These are phyloP conservation scores for Fusarium tupiense DNA, from an alignment of 2,329 filamentous ascomycete genomes.

Conservation along the genomic window DNA sequence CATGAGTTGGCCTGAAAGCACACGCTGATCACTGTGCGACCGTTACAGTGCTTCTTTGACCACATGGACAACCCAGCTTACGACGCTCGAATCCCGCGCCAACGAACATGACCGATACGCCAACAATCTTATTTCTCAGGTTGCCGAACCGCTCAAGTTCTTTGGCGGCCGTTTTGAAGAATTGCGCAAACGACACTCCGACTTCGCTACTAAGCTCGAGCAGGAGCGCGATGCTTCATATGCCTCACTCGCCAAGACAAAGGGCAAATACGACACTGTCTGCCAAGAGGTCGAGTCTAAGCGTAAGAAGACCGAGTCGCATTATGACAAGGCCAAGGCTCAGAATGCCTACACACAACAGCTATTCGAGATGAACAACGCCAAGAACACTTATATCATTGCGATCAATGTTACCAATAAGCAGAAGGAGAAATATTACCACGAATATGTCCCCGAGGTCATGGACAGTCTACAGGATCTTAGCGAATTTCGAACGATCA, in stretches of 20 bases:
- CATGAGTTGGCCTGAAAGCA: background rate
- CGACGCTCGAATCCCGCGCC: conserved; percentile 86
- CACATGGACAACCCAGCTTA: conserved; percentile 95
- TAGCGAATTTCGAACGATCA: conserved; percentile 85
- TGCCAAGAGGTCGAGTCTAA: conserved; percentile 95
- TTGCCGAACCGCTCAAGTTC: conserved; percentile 87
- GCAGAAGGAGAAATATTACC: conserved; percentile 96
- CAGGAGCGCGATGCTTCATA: conserved; percentile 89
- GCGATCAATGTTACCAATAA: conserved; percentile 97
- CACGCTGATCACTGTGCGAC: conserved; percentile 37
- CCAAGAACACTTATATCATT: conserved; percentile 98
- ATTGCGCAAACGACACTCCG: conserved; percentile 87
- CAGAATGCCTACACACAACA: conserved; percentile 93
- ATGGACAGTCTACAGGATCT: conserved; percentile 94
- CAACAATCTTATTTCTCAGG: conserved; percentile 78
- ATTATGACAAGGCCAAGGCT: conserved; percentile 94
- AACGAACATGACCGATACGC: conserved; percentile 89
- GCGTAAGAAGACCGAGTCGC: conserved; percentile 92
- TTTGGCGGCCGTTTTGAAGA: conserved; percentile 84
- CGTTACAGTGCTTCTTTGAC: conserved; percentile 83
- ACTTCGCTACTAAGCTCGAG: conserved; percentile 89
- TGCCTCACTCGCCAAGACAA: conserved; percentile 86
- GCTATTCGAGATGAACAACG: conserved; percentile 93
- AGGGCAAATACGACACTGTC: conserved; percentile 89
- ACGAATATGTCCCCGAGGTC: conserved; percentile 94